Evolutionary conservation across 805 yeast species (phyloP).

Genomic region (Priceomyces castillae): DNA sequence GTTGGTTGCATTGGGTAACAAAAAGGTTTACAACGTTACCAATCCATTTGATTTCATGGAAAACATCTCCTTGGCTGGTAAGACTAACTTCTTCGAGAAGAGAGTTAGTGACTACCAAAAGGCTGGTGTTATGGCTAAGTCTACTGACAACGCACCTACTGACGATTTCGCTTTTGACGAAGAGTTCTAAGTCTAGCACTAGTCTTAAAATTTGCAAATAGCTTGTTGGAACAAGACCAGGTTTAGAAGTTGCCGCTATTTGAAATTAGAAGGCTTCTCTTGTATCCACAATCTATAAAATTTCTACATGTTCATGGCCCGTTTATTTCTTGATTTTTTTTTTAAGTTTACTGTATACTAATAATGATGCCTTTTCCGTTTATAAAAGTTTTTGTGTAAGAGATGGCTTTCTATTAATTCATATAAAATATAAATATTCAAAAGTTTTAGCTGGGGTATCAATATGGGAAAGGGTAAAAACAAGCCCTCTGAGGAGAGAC

Average conservation of each 20-base stretch:
- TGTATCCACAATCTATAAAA: background rate
- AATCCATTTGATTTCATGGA: slow-evolving; percentile 99
- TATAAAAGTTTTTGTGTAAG: background rate
- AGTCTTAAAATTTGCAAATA: background rate
- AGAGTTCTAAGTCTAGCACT: slow-evolving; percentile 59
- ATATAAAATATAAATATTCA: background rate
- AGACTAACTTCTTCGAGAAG: slow-evolving; percentile 98
- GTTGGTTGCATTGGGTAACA: slow-evolving; percentile 85
- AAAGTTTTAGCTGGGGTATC: no score
- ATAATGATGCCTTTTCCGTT: background rate
- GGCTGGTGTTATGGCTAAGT: slow-evolving; percentile 95
- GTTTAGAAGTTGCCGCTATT: background rate
- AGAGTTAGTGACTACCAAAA: slow-evolving; percentile 98
- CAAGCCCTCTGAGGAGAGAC: slow-evolving; percentile 44
- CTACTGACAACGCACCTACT: slow-evolving; percentile 44
- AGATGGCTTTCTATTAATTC: no score
- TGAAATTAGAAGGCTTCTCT: background rate
- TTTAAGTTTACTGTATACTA: background rate
- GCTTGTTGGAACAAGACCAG: background rate
- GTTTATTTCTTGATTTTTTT: slow-evolving; percentile 1
- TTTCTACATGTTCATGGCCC: background rate
- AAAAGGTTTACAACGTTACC: slow-evolving; percentile 79
- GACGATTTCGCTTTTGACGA: slow-evolving; percentile 83
- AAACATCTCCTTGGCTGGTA: slow-evolving; percentile 96
- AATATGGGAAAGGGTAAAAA: slow-evolving; percentile 57